Base-by-base conservation (phyloP, 139 green algal species). In the Picochlorum sp. region DNA sequence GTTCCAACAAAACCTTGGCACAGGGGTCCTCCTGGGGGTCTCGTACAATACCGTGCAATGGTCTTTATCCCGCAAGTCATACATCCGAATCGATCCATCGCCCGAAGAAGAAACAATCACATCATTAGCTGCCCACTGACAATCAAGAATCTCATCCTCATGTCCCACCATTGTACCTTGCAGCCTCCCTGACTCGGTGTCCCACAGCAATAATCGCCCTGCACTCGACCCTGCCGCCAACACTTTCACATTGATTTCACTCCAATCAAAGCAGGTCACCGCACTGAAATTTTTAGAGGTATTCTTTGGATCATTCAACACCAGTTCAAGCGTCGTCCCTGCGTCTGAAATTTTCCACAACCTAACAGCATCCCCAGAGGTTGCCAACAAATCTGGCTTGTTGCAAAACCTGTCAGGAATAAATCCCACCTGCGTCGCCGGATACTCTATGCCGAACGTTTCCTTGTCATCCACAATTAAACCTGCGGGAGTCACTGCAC, bases 21-120 rank as follows among this genome's bases (percentile, higher is more conserved):
- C 83, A 21, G 94, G 86, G 7, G 81, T 90, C 59, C 89, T 81
- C 23, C 83, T 79, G 5, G 84, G 79, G 30, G 67, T 83, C 76
- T 98, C 90, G 72, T 97, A 99, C 45, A 98, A 95, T 71, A 99
- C 97, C 21, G 94, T 98, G 30, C 65, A 85, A 76, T 97, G 92
- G 72, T 97, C 89, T 81, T 96, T 96, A 69, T 97, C 89, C 57
- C 93, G 64, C 44, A 97, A 77, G 72, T 99, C 94, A 73, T 98
- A 97, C 50, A 99, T 88, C 13, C 94, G 74, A 34, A 98, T 91
- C 2, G 81, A 92, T 49, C 90, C 92, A 64, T 99, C 94, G 2
- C 92, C 89, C 1, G 87, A 95, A 1, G 94, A 92, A 2, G 86
- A 96, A 1, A 90, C 94, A 79, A 99, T 97, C n/a, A 97, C 86